A percentile compares a stretch with the other conserved stretches of the same genome.
Conservation (phyloP, 257 asterid genomes). For the Datura wrightii region DNA sequence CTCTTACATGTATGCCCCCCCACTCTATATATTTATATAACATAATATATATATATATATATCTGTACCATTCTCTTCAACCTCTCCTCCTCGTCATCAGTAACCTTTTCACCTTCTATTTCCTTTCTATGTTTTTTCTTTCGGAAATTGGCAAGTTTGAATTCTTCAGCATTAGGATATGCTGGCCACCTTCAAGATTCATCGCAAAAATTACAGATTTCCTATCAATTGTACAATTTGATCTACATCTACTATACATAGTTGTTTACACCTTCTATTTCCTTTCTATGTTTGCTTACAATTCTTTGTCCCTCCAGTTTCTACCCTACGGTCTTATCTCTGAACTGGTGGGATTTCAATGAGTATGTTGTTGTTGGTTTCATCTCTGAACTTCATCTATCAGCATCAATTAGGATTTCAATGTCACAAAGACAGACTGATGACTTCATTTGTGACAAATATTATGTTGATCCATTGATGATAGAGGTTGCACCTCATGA, state of each 20-base stretch:
- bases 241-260: too few species aligned
- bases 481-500: slow-evolving; percentile 15
- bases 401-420: slow-evolving; percentile 22
- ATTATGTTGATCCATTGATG: slow-evolving; percentile 5
- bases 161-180: too few species aligned
- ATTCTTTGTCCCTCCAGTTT: not conserved
- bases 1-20: not conserved
- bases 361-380: not conserved
- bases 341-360: slow-evolving; percentile 7
- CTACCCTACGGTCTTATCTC: slow-evolving; percentile 9
- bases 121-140: not conserved
- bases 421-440: slow-evolving; percentile 7
- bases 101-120: not conserved
- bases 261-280: not conserved
- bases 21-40: not conserved
- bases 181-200: too few species aligned
- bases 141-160: too few species aligned
- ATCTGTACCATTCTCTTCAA: not conserved
- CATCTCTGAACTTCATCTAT: not conserved
- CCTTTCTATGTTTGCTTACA: slow-evolving; percentile 18
- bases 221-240: too few species aligned
- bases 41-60: not conserved
- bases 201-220: too few species aligned
- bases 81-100: not conserved
- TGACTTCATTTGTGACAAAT: not conserved